These are phyloP conservation scores for Anisodus tanguticus DNA, from an alignment of 257 asterid genomes.

Conservation along the genomic window DNA sequence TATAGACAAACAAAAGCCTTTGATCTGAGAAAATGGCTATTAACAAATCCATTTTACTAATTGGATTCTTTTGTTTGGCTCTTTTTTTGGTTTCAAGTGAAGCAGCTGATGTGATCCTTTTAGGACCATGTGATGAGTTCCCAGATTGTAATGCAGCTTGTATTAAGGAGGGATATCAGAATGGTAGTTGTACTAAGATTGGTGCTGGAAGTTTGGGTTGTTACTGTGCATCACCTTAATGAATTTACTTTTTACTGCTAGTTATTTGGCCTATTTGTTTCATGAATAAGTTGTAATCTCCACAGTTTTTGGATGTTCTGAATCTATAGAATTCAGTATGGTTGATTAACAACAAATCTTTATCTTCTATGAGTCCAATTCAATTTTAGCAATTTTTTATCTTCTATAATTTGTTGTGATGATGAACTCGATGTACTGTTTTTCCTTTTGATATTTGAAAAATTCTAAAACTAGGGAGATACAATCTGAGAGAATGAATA, in stretches of 20 bases:
- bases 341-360: not conserved
- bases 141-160: conserved; percentile 31
- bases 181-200: not conserved
- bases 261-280: not conserved
- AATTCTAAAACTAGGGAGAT: too few species aligned
- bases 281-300: not conserved
- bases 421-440: not conserved
- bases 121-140: conserved; percentile 26
- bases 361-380: not conserved
- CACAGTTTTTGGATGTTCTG: not conserved
- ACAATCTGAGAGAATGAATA: too few species aligned
- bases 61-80: conserved; percentile 20
- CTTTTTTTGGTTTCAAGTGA: not conserved
- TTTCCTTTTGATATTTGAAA: not conserved
- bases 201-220: not conserved
- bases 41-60: conserved; percentile 5
- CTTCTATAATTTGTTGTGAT: not conserved
- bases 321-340: conserved; percentile 17
- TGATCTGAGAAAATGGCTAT: conserved; percentile 19
- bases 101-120: conserved; percentile 16
- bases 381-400: not conserved
- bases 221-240: not conserved
- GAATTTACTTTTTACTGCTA: not conserved
- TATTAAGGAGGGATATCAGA: not conserved
- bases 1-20: not conserved